These are phyloP conservation scores for Phaeophleospora eucalypticola DNA, from an alignment of 2,329 filamentous ascomycete genomes.

Conservation along the genomic window DNA sequence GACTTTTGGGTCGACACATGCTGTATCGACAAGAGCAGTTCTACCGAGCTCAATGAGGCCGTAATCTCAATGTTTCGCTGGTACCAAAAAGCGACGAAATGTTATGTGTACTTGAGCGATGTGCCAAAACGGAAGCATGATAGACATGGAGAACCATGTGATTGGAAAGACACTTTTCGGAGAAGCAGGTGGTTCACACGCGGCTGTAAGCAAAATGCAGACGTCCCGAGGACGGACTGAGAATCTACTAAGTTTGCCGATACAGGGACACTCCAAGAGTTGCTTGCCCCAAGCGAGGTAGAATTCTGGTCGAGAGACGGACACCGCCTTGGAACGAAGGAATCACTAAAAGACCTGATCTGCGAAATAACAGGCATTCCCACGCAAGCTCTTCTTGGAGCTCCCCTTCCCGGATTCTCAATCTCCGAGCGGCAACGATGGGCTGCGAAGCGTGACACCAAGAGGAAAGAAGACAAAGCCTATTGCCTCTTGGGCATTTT, in stretches of 20 bases:
- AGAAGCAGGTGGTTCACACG: constrained; percentile 6
- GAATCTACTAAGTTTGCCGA: background rate
- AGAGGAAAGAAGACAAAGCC: constrained; percentile 12
- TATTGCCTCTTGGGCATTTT: constrained; percentile 18
- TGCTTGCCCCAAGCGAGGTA: constrained; percentile 5
- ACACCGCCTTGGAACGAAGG: constrained; percentile 1
- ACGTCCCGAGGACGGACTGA: background rate
- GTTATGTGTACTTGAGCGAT: constrained; percentile 15
- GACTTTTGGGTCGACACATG: constrained; percentile 21
- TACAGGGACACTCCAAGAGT: constrained; percentile 7
- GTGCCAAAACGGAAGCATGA: constrained; percentile 1
- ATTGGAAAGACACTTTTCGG: background rate
- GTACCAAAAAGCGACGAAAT: constrained; percentile 14
- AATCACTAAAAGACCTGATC: background rate
- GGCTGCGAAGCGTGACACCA: constrained; percentile 2
- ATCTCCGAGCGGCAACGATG: constrained; percentile 4
- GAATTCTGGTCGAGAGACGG: constrained; percentile 3
- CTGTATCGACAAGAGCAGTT: constrained; percentile 21
- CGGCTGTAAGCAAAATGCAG: constrained; percentile 1
- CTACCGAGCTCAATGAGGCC: constrained; percentile 18
- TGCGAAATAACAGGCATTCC: constrained; percentile 4
- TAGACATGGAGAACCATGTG: background rate
- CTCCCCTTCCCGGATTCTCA: background rate
- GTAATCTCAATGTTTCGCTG: constrained; percentile 23
- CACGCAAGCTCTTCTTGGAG: background rate